Evolutionary conservation across 2,329 filamentous ascomycete species (phyloP).

Genomic region (Colletotrichum neosansevieriae): DNA sequence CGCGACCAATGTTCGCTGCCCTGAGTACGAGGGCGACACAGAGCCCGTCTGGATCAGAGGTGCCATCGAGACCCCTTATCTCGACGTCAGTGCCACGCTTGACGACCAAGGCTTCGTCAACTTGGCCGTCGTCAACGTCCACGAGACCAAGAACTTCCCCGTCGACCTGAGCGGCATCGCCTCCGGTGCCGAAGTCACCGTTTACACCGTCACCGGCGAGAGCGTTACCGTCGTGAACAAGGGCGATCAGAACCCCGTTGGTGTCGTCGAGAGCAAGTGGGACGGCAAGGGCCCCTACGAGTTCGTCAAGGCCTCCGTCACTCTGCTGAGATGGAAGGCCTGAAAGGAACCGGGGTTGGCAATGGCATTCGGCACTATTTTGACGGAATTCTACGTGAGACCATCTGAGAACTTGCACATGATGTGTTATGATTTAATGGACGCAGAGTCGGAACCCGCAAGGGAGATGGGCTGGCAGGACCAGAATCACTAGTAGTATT

Average conservation of each 20-base stretch:
- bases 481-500: not conserved
- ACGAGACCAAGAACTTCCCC: constrained; percentile 69
- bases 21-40: constrained; percentile 75
- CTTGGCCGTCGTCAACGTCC: constrained; percentile 80
- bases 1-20: constrained; percentile 72
- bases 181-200: constrained; percentile 61
- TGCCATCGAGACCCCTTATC: constrained; percentile 75
- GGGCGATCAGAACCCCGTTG: constrained; percentile 71
- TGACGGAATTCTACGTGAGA: not conserved
- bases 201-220: constrained; percentile 72
- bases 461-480: constrained; percentile 20
- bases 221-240: constrained; percentile 72
- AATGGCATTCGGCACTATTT: not conserved
- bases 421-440: constrained; percentile 11
- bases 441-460: constrained; percentile 2
- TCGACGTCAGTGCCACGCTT: constrained; percentile 75
- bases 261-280: constrained; percentile 62
- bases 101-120: constrained; percentile 70
- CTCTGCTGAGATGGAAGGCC: constrained; percentile 71
- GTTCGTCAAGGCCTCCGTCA: constrained; percentile 79
- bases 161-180: constrained; percentile 69
- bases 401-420: constrained; percentile 15
- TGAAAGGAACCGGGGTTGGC: not conserved
- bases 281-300: constrained; percentile 70
- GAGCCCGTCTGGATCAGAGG: constrained; percentile 74